Evolutionary conservation across 495 filamentous ascomycete species (phyloP), one percentile per base, ranked within the genome.

Genomic region (Astrocystis sublimbata): DNA sequence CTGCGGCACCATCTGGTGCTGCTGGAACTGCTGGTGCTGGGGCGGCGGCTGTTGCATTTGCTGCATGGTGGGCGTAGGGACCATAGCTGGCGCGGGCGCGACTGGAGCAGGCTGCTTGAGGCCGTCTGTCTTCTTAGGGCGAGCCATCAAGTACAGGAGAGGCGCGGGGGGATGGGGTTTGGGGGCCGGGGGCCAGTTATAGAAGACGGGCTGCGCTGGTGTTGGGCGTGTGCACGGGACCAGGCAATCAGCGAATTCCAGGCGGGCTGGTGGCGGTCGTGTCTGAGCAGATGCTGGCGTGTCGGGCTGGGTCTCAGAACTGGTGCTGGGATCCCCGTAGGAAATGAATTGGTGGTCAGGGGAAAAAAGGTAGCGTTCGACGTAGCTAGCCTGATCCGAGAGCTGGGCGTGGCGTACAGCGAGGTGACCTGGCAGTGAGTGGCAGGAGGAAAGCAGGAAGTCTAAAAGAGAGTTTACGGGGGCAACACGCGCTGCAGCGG

Each of bases 91-190:
- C 38, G 67, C 69, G 15, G 71, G 68, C 36, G 71, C 71, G 36
- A 69, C 69, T 38, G 67, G 47, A 28, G 71, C 69, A 17, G 69
- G 66, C 45, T 71, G 70, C 62, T 76, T 76, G 51, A 80, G 75
- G 59, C 80, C 78, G 50, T 79, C 77, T 17, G 70, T 64, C 68
- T 83, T 81, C 73, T 81, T 84, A 4, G 74, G 70, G 58, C 75
- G 76, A 62, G 76, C 75, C 80, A 83, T 82, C 50, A 66, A 65
- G 35, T 15, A 43, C 79, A 9, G 76, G 41, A 2, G 4, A 77
- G 77, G 35, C 60, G 61, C 30, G 19, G 42, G 31, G 30, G 30
- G 5, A 35, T 31, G 3, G n/a, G 1, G 17, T 19, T 19, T 73
- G 61, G 1, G 82, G 81, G 15, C 38, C 23, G 58, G 28, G 58